Percentiles rank a stretch among this genome's conserved stretches.
Conservation (phyloP, 1,284 basidiomycete genomes). For the Pseudozyma sp. region DNA sequence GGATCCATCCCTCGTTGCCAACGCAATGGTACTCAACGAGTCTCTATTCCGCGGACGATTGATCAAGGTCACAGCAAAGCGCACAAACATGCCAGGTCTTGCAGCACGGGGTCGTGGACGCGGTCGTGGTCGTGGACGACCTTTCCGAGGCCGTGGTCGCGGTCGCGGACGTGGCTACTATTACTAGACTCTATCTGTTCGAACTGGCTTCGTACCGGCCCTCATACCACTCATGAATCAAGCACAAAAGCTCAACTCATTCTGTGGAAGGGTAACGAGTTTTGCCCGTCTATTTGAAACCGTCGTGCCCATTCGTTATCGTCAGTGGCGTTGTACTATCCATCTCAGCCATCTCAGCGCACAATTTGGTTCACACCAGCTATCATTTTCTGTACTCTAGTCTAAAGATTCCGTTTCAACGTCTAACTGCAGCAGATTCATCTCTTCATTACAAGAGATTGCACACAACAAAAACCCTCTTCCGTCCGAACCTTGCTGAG, state of each 20-base stretch:
- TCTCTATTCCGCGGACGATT: conserved; percentile 91
- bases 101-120: conserved; percentile 59
- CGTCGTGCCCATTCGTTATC: too few relatives aligned
- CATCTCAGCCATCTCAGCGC: too few relatives aligned
- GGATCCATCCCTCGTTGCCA: conserved; percentile 90
- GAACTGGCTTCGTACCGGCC: background rate
- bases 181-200: conserved; percentile 5
- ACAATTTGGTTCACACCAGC: too few relatives aligned
- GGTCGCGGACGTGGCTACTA: conserved; percentile 58
- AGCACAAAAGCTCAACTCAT: too few relatives aligned
- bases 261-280: too few relatives aligned
- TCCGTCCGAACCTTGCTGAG: too few relatives aligned
- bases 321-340: too few relatives aligned
- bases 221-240: too few relatives aligned
- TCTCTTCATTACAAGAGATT: too few relatives aligned
- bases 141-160: conserved; percentile 56
- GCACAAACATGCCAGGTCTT: conserved; percentile 67
- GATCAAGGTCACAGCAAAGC: conserved; percentile 76
- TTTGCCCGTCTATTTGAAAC: too few relatives aligned
- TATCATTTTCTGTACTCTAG: conserved; percentile 22
- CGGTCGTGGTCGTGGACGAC: conserved; percentile 60
- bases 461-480: too few relatives aligned
- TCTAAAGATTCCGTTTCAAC: conserved; percentile 1
- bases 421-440: too few relatives aligned
- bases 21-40: conserved; percentile 94